These are phyloP conservation scores for Oryza longistaminata DNA, from an alignment of 176 grass and related monocot genomes.

Conservation along the genomic window DNA sequence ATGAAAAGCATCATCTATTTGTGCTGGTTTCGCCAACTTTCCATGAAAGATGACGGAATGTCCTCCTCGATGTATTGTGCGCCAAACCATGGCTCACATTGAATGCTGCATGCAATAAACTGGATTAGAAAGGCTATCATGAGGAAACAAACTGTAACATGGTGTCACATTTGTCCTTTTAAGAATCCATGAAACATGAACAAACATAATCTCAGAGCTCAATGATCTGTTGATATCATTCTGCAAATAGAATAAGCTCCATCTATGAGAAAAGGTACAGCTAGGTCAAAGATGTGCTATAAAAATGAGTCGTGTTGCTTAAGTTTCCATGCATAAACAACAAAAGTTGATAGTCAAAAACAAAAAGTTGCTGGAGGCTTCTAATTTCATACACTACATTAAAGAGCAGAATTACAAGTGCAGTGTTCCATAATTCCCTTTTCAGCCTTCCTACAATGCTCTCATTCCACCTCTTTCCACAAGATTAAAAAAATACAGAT, in stretches of 20 bases:
- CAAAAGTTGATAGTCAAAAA: neutral
- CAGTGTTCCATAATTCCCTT: neutral
- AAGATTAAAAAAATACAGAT: neutral
- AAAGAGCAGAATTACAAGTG: neutral
- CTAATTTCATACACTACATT: neutral
- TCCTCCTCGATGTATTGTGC: conserved; percentile 88
- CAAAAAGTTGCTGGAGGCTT: neutral
- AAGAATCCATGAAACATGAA: neutral
- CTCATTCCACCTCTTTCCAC: neutral
- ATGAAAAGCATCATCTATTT: conserved; percentile 69
- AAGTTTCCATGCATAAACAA: conserved; percentile 6
- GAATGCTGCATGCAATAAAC: conserved; percentile 65
- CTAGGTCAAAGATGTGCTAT: neutral
- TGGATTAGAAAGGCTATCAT: conserved; percentile 34
- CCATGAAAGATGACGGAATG: conserved; percentile 66
- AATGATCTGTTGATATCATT: conserved; percentile 2
- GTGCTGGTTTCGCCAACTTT: conserved; percentile 67
- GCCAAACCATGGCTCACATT: conserved; percentile 91
- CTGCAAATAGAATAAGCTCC: conserved; percentile 16
- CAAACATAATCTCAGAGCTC: conserved; percentile 9
- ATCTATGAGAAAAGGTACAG: neutral
- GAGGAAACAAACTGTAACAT: conserved; percentile 13
- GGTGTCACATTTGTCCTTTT: neutral
- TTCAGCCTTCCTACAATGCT: neutral
- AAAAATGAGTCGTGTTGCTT: neutral